These are phyloP conservation scores for Pythium rishiriense DNA, from an alignment of 352 stramenopile genomes.

Conservation along the genomic window DNA sequence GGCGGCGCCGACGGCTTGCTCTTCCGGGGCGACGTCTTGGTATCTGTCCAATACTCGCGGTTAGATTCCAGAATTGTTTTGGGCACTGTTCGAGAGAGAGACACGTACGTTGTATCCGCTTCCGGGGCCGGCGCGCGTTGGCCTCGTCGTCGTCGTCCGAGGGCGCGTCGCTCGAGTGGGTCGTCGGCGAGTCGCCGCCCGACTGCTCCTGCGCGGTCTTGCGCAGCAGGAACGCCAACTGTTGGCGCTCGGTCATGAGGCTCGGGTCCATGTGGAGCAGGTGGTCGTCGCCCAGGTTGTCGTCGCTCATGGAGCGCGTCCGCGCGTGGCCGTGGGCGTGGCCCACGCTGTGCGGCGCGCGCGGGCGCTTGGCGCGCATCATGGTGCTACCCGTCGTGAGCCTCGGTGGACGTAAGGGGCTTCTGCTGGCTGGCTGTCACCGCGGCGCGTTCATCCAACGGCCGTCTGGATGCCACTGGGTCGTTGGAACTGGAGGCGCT, in stretches of 20 bases:
- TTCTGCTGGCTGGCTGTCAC: conserved; percentile 13
- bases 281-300: conserved; percentile 30
- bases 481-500: not conserved
- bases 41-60: conserved; percentile 13
- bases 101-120: conserved; percentile 33
- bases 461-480: not conserved
- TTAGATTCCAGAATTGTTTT: too few species aligned
- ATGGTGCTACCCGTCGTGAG: conserved; percentile 9
- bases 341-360: conserved; percentile 11
- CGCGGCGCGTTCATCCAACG: conserved; percentile 19
- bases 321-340: conserved; percentile 13
- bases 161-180: conserved; percentile 26
- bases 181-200: conserved; percentile 28
- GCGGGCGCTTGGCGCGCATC: conserved; percentile 31
- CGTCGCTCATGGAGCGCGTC: conserved; percentile 30
- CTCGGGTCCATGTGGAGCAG: conserved; percentile 48
- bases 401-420: too few species aligned
- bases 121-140: conserved; percentile 23
- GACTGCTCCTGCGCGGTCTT: conserved; percentile 63
- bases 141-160: conserved; percentile 27
- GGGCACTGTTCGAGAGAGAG: not conserved
- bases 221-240: conserved; percentile 73
- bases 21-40: conserved; percentile 23
- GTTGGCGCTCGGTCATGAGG: conserved; percentile 81
- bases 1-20: not conserved